Evolutionary conservation across 805 yeast species (phyloP), one percentile per base, ranked within the genome.

Genomic region (Lachancea mirantina): DNA sequence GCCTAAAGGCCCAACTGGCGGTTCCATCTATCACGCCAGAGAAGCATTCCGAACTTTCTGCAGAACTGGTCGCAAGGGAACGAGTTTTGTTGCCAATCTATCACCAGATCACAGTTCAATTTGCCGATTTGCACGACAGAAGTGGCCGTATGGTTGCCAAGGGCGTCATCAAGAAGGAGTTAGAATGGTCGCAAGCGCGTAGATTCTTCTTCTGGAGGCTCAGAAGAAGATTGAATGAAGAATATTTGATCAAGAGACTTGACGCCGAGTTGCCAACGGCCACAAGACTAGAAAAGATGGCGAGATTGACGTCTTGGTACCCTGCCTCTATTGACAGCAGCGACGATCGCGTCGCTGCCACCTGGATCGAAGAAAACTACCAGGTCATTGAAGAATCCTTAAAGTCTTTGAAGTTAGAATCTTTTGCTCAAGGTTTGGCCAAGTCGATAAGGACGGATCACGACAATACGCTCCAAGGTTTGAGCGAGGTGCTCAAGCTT

Each of bases 161-260:
- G 73, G 94, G 89, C 38, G 82, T 80, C 38, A 85, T 92, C 50
- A 73, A 81, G 48, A 80, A 82, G 57, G 92, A 85, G 49, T 64
- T 92, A 34, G 77, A 81, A 51, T 88, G 96, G 96, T 60, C 62
- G 28, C 71, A 87, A 31, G 74, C 96, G 19, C 84, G 99, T 70
- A 78, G 97, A 54, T 84, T 72, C 77, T 92, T 92, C 78, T 92
- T 84, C 92, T 92, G 98, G 98, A 79, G 99, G 64, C 74, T 85
- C 41, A 84, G 96, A 67, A 81, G 98, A 65, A 84, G 96, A 61
- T 68, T 92, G 61, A 79, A 83, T 57, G 98, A 92, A 64, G 94
- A 84, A 61, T 84, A 85, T 62, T 67, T 89, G 57, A 66, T 85
- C 59, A 77, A 73, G 60, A 73, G 82, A 55, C 72, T 88, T 46